Percentiles rank a stretch among this genome's conserved stretches.
Evolutionary conservation across 2,329 filamentous ascomycete species (phyloP).

Genomic region (Colletotrichum endophyticum): DNA sequence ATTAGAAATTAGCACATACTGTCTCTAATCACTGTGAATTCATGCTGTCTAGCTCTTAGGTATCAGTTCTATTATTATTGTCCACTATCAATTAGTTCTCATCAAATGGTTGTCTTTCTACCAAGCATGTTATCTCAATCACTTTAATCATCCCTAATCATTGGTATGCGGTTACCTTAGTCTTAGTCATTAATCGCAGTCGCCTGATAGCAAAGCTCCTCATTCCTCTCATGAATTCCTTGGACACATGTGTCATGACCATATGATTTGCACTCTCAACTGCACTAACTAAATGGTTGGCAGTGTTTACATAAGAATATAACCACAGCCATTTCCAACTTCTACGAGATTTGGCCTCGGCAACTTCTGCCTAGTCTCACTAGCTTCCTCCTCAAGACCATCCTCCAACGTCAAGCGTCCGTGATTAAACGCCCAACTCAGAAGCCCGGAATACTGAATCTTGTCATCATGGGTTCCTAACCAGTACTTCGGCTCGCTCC

Average conservation of each 20-base stretch:
- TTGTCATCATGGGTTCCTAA: not conserved
- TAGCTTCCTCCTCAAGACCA: not conserved
- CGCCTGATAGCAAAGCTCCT: not conserved
- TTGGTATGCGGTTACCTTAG: not conserved
- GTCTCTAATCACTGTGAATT: not conserved
- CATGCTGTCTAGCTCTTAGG: accelerated
- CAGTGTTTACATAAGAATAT: not conserved
- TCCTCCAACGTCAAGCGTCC: not conserved
- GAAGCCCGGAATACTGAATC: not conserved
- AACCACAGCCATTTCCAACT: not conserved
- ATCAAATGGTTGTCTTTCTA: not conserved
- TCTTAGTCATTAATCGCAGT: not conserved
- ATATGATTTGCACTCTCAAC: not conserved
- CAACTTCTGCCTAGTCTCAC: not conserved
- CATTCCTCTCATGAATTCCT: not conserved
- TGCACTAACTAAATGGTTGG: not conserved
- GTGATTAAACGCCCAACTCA: not conserved
- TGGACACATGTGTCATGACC: not conserved
- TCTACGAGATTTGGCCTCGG: not conserved
- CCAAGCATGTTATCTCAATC: not conserved
- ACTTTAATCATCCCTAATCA: not conserved
- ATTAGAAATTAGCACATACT: not conserved
- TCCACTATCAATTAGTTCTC: too few relatives aligned
- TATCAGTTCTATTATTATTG: not conserved
- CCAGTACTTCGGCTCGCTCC: not conserved